A percentile compares a stretch with the other conserved stretches of the same genome.
These are phyloP conservation scores for Claviceps arundinis DNA, from an alignment of 2,329 filamentous ascomycete species.

Conservation along the genomic window DNA sequence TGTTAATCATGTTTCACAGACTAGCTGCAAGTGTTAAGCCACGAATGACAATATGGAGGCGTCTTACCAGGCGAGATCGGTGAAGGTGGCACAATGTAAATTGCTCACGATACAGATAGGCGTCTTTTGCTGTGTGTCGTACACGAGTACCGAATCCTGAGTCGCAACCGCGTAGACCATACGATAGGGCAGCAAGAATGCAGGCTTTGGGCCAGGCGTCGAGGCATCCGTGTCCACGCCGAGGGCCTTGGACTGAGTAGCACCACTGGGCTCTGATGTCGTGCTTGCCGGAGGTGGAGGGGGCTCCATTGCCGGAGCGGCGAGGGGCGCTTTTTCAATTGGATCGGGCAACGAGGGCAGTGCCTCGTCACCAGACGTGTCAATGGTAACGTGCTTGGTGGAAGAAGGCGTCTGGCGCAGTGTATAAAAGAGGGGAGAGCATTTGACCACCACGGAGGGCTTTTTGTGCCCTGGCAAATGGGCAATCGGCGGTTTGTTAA, in stretches of 20 bases:
- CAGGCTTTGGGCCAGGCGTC: conserved; percentile 48
- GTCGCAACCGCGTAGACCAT: conserved; percentile 96
- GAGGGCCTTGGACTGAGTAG: conserved; percentile 39
- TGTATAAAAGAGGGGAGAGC: conserved; percentile 81
- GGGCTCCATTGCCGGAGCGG: conserved; percentile 64
- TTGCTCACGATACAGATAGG: conserved; percentile 94
- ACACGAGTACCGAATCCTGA: conserved; percentile 85
- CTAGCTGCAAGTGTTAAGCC: not conserved
- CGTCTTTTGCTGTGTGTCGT: conserved; percentile 93
- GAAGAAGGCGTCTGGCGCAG: conserved; percentile 53
- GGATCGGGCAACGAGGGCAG: conserved; percentile 79
- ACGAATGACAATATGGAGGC: not conserved
- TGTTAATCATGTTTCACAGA: conserved; percentile 14
- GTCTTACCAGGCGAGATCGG: conserved; percentile 80
- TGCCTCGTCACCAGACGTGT: conserved; percentile 77
- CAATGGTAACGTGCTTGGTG: conserved; percentile 85
- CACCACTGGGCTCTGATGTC: conserved; percentile 31
- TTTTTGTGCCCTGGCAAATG: conserved; percentile 97
- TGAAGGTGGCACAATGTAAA: conserved; percentile 93
- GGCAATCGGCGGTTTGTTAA: conserved; percentile 91
- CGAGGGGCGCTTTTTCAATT: conserved; percentile 46
- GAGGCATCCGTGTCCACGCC: conserved; percentile 30
- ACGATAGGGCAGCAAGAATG: conserved; percentile 79
- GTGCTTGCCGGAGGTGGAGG: conserved; percentile 50
- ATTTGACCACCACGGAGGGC: conserved; percentile 88